Conservation (phyloP, 2,329 filamentous ascomycete genomes). For the Fusarium circinatum region DNA sequence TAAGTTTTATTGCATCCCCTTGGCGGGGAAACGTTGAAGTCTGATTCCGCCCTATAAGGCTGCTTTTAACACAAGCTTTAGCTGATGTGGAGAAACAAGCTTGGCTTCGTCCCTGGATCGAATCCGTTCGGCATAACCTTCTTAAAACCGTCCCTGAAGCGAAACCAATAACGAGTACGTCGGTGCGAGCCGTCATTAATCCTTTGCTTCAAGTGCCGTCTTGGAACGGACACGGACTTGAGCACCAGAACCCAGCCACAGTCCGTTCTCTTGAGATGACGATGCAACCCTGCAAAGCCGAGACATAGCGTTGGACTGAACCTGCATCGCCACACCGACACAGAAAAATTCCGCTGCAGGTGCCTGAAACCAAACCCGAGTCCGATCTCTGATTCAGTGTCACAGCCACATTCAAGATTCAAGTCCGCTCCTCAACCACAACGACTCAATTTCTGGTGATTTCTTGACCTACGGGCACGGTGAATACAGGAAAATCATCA, state of each 20-base stretch:
- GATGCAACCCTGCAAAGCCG: background rate
- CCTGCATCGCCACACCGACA: background rate
- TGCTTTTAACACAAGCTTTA: constrained; percentile 3
- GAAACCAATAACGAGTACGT: background rate
- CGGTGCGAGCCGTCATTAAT: background rate
- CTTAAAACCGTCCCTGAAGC: background rate
- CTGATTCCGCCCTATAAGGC: constrained; percentile 19
- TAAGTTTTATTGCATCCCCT: no score
- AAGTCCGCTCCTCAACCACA: constrained; percentile 12
- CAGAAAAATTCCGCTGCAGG: background rate
- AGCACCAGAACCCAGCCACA: background rate
- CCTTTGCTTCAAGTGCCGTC: background rate
- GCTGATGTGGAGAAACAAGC: background rate
- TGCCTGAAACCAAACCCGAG: constrained; percentile 6
- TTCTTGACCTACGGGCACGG: constrained; percentile 12
- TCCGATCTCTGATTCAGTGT: constrained; percentile 1
- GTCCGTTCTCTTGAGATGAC: background rate
- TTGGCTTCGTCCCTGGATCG: constrained; percentile 9
- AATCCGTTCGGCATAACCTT: background rate
- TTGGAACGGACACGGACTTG: constrained; percentile 28
- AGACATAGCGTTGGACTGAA: background rate
- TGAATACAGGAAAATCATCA: background rate
- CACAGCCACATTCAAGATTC: constrained; percentile 12
- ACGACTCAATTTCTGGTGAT: background rate
- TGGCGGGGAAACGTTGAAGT: background rate